These are phyloP conservation scores for Rehmannia glutinosa DNA, from an alignment of 257 asterid species.

Conservation along the genomic window DNA sequence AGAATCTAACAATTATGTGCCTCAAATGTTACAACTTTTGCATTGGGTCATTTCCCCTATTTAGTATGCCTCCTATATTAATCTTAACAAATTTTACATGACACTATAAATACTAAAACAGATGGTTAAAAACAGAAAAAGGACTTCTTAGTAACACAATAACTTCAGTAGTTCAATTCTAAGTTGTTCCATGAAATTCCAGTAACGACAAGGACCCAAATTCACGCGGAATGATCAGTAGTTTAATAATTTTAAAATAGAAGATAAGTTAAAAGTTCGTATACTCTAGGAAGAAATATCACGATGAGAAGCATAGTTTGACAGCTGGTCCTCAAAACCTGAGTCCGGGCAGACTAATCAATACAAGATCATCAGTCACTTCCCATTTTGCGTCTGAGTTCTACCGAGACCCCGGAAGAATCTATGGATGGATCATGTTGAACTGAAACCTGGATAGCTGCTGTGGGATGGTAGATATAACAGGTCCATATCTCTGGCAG, in stretches of 20 bases:
- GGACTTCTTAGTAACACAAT: not conserved
- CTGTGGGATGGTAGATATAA: constrained; percentile 93
- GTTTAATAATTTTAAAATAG: not conserved
- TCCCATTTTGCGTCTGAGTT: constrained; percentile 6
- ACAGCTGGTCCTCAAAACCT: constrained; percentile 13
- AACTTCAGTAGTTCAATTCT: not conserved
- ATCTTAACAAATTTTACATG: not conserved
- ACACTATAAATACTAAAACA: not conserved
- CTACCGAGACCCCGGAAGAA: constrained; percentile 10
- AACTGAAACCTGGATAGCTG: constrained; percentile 96
- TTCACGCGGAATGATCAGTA: not conserved
- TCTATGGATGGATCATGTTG: constrained; percentile 86
- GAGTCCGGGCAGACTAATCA: constrained; percentile 12
- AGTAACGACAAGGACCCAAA: not conserved
- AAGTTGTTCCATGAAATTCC: not conserved
- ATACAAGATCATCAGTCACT: constrained; percentile 11
- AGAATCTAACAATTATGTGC: not conserved
- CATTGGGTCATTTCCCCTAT: not conserved
- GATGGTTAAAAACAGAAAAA: not conserved
- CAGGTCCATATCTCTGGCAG: constrained; percentile 95
- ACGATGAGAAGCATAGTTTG: constrained; percentile 21
- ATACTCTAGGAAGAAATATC: constrained; percentile 17
- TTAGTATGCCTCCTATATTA: not conserved
- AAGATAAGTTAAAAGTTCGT: not conserved
- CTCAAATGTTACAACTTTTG: not conserved